phyloP scores from a whole-genome alignment of 805 yeast genomes.

The Kodamaea laetipori region DNA sequence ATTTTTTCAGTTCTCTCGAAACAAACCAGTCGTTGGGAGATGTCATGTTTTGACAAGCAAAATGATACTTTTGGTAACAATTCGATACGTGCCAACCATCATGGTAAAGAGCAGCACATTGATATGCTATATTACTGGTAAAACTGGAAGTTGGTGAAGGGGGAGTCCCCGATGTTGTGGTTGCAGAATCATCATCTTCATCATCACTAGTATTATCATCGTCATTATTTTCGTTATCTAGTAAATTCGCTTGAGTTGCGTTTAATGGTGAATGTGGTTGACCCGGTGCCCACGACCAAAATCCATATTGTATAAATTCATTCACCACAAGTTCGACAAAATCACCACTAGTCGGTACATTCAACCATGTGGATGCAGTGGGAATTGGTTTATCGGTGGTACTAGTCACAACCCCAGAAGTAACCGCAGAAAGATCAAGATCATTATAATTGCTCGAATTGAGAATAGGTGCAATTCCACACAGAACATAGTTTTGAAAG shows the following conservation, averaged over 20 bases:
- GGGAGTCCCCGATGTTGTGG: background rate
- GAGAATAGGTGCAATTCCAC: conserved; percentile 72
- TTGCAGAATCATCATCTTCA: background rate
- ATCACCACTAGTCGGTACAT: background rate
- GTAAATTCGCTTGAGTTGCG: background rate
- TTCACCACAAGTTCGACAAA: background rate
- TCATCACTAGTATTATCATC: conserved; percentile 4
- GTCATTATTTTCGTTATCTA: conserved; percentile 1
- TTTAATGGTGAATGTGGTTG: conserved; percentile 55
- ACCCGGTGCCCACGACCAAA: conserved; percentile 76
- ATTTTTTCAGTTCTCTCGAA: conserved; percentile 10
- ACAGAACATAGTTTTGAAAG: conserved; percentile 41
- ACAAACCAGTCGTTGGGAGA: conserved; percentile 23
- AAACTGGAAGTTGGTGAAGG: background rate
- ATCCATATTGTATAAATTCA: conserved; percentile 27
- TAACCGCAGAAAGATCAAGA: background rate
- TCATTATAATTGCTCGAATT: conserved; percentile 27
- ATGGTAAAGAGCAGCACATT: conserved; percentile 43
- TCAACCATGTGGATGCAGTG: background rate
- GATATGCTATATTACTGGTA: conserved; percentile 28
- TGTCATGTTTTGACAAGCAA: conserved; percentile 54
- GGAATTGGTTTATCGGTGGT: background rate
- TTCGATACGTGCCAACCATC: conserved; percentile 67
- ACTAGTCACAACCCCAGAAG: background rate
- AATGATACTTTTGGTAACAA: conserved; percentile 57